These are phyloP conservation scores for Trichosporon sp. DNA, from an alignment of 1,284 basidiomycete species.

Conservation along the genomic window DNA sequence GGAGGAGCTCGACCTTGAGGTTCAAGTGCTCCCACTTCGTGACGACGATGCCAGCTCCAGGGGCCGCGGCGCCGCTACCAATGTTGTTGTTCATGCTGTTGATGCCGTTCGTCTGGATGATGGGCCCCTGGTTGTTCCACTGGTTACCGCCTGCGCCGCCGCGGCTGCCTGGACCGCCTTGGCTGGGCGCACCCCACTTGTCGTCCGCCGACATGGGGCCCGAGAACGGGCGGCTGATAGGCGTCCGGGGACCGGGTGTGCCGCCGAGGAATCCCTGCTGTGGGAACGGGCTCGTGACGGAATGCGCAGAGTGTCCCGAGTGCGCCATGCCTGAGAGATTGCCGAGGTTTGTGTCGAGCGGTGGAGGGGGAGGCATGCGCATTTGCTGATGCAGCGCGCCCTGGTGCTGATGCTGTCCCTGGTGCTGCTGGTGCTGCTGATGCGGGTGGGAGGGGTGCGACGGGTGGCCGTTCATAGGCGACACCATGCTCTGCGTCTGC, in stretches of 20 bases:
- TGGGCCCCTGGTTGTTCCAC: slow-evolving; percentile 28
- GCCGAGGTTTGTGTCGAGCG: slow-evolving; percentile 24
- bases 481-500: slow-evolving; percentile 34
- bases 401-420: too few species aligned
- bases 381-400: slow-evolving; percentile 14
- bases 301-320: background rate
- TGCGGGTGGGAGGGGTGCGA: too few species aligned
- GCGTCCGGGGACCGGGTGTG: slow-evolving; percentile 25
- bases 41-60: slow-evolving; percentile 76
- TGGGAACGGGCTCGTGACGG: slow-evolving; percentile 15
- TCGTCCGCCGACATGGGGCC: slow-evolving; percentile 24
- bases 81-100: slow-evolving; percentile 18
- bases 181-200: slow-evolving; percentile 30
- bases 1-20: slow-evolving; percentile 80
- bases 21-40: slow-evolving; percentile 96
- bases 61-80: slow-evolving; percentile 59
- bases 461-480: slow-evolving; percentile 14
- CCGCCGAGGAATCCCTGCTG: slow-evolving; percentile 18
- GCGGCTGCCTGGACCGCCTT: slow-evolving; percentile 24
- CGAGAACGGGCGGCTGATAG: slow-evolving; percentile 30
- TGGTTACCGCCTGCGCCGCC: slow-evolving; percentile 20
- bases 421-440: too few species aligned
- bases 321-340: background rate
- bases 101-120: slow-evolving; percentile 25
- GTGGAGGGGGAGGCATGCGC: slow-evolving; percentile 23